Conservation (phyloP, 257 asterid genomes). For the Solanum arcanum region DNA sequence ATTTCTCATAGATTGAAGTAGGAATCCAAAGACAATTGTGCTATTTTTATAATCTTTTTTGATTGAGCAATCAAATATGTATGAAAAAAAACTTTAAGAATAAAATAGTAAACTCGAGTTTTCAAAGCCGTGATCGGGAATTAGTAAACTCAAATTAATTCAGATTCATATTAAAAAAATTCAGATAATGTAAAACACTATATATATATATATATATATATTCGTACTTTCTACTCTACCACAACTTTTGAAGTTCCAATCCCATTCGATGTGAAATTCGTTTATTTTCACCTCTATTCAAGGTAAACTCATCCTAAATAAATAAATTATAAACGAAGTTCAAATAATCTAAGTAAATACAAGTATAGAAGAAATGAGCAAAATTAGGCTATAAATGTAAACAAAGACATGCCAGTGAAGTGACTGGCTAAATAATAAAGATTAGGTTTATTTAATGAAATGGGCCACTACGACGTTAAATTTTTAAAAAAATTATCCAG, state of each 20-base stretch:
- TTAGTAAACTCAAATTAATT: background rate
- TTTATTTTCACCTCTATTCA: too few relatives aligned
- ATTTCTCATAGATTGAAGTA: background rate
- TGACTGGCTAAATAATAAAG: background rate
- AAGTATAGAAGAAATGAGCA: background rate
- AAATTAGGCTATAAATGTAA: background rate
- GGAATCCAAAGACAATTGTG: background rate
- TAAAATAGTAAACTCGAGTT: background rate
- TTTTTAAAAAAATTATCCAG: background rate
- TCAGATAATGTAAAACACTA: background rate
- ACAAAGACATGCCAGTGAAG: background rate
- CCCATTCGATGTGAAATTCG: background rate
- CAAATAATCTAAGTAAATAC: background rate
- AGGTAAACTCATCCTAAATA: background rate
- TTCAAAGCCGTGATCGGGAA: background rate
- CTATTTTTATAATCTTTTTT: background rate
- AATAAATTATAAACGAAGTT: background rate
- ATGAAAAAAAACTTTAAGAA: background rate
- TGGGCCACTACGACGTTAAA: background rate
- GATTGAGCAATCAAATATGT: background rate
- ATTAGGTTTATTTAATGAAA: background rate
- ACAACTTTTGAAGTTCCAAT: background rate
- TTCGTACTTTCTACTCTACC: background rate
- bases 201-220: background rate
- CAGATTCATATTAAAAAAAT: background rate